Conservation (phyloP, 2,329 filamentous ascomycete genomes). For the Xylariaceae sp. region DNA sequence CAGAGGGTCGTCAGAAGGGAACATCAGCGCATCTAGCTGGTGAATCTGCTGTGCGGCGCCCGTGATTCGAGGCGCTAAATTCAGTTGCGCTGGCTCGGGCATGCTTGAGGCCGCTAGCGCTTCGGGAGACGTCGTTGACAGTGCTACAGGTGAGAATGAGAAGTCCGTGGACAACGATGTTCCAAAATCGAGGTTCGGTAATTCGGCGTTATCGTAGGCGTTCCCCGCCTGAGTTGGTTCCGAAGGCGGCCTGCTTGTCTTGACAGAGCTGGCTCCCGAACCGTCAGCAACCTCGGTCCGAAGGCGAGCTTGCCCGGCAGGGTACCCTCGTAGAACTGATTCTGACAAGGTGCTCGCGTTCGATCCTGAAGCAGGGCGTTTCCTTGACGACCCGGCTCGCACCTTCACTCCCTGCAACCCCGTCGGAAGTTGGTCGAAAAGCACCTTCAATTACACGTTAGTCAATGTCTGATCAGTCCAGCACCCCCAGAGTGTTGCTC, state of each 20-base stretch:
- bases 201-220: slow-evolving; percentile 7
- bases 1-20: slow-evolving; percentile 69
- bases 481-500: slow-evolving; percentile 28
- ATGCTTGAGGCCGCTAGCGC: slow-evolving; percentile 16
- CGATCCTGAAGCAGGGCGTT: slow-evolving; percentile 45
- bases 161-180: slow-evolving; percentile 15
- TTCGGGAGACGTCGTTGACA: slow-evolving; percentile 19
- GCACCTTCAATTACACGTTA: slow-evolving; percentile 39
- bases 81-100: slow-evolving; percentile 21
- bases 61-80: slow-evolving; percentile 15
- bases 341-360: slow-evolving; percentile 25
- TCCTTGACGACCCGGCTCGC: slow-evolving; percentile 39
- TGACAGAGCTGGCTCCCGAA: too few relatives aligned
- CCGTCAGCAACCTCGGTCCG: too few relatives aligned
- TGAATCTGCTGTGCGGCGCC: slow-evolving; percentile 44
- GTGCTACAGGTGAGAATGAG: slow-evolving; percentile 17
- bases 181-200: slow-evolving; percentile 15
- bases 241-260: too few relatives aligned
- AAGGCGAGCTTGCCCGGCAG: too few relatives aligned
- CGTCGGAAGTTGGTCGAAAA: slow-evolving; percentile 80
- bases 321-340: slow-evolving; percentile 6
- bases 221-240: too few relatives aligned
- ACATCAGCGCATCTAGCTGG: slow-evolving; percentile 73
- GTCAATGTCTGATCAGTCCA: neutral
- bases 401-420: slow-evolving; percentile 49